A percentile compares a stretch with the other conserved stretches of the same genome.
Conservation (phyloP, 306 rosid genomes). For the Boehmeria nivea region DNA sequence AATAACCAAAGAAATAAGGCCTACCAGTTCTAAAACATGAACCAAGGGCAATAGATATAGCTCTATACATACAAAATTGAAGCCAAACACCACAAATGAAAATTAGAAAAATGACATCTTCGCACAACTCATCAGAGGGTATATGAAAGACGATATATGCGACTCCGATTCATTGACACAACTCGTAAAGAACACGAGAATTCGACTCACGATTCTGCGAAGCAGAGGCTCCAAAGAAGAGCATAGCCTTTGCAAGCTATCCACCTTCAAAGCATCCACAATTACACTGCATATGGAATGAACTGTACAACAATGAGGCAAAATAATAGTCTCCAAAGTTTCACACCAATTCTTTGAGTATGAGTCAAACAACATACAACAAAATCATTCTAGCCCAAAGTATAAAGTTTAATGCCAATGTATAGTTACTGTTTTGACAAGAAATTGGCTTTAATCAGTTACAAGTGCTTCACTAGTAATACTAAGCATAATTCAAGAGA, state of each 20-base stretch:
- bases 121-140: no score
- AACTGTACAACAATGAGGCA: slow-evolving; percentile 17
- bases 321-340: slow-evolving; percentile 7
- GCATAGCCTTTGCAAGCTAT: slow-evolving; percentile 74
- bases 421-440: no score
- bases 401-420: not conserved
- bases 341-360: slow-evolving; percentile 4
- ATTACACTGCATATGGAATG: slow-evolving; percentile 53
- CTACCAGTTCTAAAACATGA: no score
- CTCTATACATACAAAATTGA: no score
- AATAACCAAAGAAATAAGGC: slow-evolving; percentile 13
- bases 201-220: slow-evolving; percentile 72
- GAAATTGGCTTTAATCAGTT: no score
- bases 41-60: no score
- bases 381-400: not conserved
- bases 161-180: not conserved
- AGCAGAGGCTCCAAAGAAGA: slow-evolving; percentile 85
- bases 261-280: slow-evolving; percentile 85
- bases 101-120: no score
- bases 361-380: not conserved
- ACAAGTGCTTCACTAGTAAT: no score
- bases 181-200: not conserved
- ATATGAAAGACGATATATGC: not conserved
- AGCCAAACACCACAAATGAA: no score
- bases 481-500: no score